Percentiles rank a stretch among this genome's conserved stretches.
phyloP scores from a whole-genome alignment of 2,329 filamentous ascomycete species.

The Fusarium paranaense region DNA sequence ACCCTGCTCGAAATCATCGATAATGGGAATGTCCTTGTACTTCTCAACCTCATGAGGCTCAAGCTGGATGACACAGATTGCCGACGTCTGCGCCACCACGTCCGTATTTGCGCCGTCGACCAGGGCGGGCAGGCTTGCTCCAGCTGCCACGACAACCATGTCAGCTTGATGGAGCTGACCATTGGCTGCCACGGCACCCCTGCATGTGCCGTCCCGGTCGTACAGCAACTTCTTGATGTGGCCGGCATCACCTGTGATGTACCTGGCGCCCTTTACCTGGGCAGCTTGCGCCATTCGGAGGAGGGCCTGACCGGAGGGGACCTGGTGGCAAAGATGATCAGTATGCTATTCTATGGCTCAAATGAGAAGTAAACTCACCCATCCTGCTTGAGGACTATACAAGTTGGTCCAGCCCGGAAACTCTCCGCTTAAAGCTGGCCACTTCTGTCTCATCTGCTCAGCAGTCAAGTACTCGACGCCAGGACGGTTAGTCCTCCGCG shows the following conservation, averaged over 20 bases:
- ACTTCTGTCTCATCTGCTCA: conserved; percentile 42
- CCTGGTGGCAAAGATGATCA: conserved; percentile 11
- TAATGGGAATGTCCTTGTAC: conserved; percentile 56
- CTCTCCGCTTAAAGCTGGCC: conserved; percentile 45
- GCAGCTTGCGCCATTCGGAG: conserved; percentile 48
- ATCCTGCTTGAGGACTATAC: conserved; percentile 44
- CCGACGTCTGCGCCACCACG: conserved; percentile 72
- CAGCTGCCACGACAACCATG: conserved; percentile 72
- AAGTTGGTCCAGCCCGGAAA: conserved; percentile 46
- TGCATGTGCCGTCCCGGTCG: conserved; percentile 40
- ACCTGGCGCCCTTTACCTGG: conserved; percentile 41
- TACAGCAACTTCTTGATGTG: conserved; percentile 41
- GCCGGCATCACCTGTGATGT: conserved; percentile 44
- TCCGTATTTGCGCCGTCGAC: conserved; percentile 70
- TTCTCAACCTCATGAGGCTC: conserved; percentile 66
- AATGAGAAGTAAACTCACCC: conserved; percentile 34
- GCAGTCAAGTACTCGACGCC: conserved; percentile 44
- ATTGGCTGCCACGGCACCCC: conserved; percentile 62
- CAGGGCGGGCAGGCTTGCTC: conserved; percentile 73
- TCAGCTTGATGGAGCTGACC: conserved; percentile 64
- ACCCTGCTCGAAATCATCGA: conserved; percentile 47
- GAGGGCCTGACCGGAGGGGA: conserved; percentile 44
- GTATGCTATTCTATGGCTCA: not conserved
- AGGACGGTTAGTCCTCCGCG: conserved; percentile 35
- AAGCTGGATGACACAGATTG: conserved; percentile 72